Evolutionary conservation across 176 grass and related monocot genomes (phyloP).

Genomic region (Eleusine coracana): DNA sequence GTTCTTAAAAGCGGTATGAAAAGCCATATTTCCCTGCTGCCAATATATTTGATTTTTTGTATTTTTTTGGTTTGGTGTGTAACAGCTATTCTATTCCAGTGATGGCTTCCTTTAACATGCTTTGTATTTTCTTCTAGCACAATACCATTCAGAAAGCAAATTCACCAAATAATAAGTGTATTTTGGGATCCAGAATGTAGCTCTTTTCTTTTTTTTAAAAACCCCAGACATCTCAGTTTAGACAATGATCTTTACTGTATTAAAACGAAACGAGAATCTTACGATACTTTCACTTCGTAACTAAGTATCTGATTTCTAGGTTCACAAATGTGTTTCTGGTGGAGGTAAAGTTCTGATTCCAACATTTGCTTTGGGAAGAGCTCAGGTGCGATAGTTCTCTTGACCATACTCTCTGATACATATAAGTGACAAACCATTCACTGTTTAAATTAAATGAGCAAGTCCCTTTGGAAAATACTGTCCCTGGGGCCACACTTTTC

Average conservation of each 20-base stretch:
- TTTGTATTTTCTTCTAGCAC: conserved; percentile 25
- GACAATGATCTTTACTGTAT: not conserved
- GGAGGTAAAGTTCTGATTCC: conserved; percentile 98
- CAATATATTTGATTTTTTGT: not conserved
- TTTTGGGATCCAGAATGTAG: not conserved
- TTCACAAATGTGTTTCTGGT: conserved; percentile 87
- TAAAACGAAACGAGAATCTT: not conserved
- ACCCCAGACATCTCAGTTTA: not conserved
- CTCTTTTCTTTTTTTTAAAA: not conserved
- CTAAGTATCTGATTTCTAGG: conserved; percentile 47
- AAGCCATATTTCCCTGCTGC: not conserved
- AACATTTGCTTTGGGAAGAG: conserved; percentile 97
- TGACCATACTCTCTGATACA: conserved; percentile 1
- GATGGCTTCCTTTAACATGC: conserved; percentile 9
- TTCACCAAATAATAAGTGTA: conserved; percentile 21
- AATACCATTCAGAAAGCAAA: not conserved
- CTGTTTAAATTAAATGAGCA: not conserved
- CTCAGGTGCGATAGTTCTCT: conserved; percentile 57
- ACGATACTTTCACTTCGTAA: not conserved
- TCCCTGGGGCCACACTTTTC: not conserved
- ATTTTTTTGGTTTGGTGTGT: conserved; percentile 31
- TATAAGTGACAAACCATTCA: not conserved
- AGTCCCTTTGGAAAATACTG: not conserved
- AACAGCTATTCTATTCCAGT: not conserved
- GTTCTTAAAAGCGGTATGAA: conserved; percentile 88